Conservation (phyloP, 495 filamentous ascomycete species). For the Penicillium fimorum region DNA sequence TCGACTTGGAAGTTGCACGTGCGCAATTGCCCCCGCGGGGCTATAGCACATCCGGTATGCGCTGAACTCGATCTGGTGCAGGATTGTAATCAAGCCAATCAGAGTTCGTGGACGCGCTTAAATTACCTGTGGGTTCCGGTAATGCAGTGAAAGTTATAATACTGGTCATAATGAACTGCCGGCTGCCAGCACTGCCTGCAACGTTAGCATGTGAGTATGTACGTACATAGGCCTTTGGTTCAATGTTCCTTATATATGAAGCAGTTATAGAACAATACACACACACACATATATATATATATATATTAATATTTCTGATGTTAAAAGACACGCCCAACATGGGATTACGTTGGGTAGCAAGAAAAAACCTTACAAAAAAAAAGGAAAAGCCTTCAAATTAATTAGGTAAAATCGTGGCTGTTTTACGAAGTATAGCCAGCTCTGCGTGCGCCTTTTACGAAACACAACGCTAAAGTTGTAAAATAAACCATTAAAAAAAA, state of each 20-base stretch:
- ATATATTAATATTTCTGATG: too few relatives aligned
- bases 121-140: not conserved
- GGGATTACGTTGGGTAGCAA: slow-evolving; percentile 9
- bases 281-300: too few relatives aligned
- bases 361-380: not conserved
- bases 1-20: slow-evolving; percentile 16
- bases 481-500: slow-evolving; percentile 3
- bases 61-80: slow-evolving; percentile 12
- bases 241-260: not conserved
- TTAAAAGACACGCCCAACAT: not conserved
- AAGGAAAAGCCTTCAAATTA: not conserved
- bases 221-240: not conserved
- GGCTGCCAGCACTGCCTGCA: slow-evolving; percentile 15
- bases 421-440: slow-evolving; percentile 18
- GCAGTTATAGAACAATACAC: not conserved
- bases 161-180: slow-evolving; percentile 9
- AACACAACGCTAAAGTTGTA: slow-evolving; percentile 2
- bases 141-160: not conserved
- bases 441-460: slow-evolving; percentile 1
- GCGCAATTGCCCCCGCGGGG: slow-evolving; percentile 22
- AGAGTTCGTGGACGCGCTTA: not conserved
- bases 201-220: slow-evolving; percentile 21
- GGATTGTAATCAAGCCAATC: slow-evolving; percentile 14
- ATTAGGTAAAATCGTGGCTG: slow-evolving; percentile 22
- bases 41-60: slow-evolving; percentile 5